These are phyloP conservation scores for Oryza meridionalis DNA, from an alignment of 176 grass and related monocot species.

Conservation along the genomic window DNA sequence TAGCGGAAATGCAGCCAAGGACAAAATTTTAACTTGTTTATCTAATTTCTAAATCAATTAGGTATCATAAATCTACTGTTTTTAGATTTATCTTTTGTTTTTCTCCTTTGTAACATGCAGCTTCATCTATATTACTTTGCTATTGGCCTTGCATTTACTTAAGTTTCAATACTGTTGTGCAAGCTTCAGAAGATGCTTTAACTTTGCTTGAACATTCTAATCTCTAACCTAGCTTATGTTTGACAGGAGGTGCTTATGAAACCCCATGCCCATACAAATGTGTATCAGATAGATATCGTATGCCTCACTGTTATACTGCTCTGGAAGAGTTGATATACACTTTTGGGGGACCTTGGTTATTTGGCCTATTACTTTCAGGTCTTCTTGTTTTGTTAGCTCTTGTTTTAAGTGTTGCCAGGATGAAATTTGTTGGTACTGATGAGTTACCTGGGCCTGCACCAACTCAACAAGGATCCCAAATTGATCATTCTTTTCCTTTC, in stretches of 20 bases:
- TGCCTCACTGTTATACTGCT: constrained; percentile 99
- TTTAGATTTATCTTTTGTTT: constrained; percentile 25
- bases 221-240: constrained; percentile 28
- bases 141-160: constrained; percentile 3
- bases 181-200: constrained; percentile 5
- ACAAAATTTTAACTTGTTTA: constrained; percentile 9
- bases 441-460: constrained; percentile 95
- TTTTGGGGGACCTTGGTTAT: constrained; percentile 98
- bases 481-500: constrained; percentile 99
- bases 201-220: constrained; percentile 32
- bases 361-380: constrained; percentile 91
- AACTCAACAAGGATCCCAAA: constrained; percentile 95
- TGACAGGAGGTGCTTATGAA: constrained; percentile 84
- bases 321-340: constrained; percentile 98
- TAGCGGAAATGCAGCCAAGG: not conserved
- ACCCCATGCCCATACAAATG: constrained; percentile 92
- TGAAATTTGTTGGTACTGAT: constrained; percentile 98
- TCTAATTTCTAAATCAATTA: constrained; percentile 14
- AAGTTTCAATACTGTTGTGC: not conserved
- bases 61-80: not conserved
- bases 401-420: constrained; percentile 96
- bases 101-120: not conserved
- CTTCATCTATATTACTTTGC: not conserved
- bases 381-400: constrained; percentile 97
- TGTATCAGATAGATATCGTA: constrained; percentile 95